These are phyloP conservation scores for Nemania sp. DNA, from an alignment of 2,329 filamentous ascomycete species.

Conservation along the genomic window DNA sequence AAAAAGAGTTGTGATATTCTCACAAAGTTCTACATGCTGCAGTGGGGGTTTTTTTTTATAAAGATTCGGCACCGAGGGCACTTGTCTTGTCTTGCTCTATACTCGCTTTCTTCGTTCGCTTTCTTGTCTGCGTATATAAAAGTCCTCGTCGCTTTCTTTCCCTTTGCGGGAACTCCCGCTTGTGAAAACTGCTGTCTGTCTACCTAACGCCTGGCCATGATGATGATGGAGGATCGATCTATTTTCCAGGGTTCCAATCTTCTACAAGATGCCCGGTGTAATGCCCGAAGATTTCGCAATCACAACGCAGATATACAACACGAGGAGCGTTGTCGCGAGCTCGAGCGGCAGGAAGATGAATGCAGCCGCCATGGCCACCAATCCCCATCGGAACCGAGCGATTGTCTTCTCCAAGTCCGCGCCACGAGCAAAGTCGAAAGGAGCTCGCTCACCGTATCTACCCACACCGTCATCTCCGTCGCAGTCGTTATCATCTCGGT, in stretches of 20 bases:
- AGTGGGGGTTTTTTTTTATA: too few relatives aligned
- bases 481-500: conserved; percentile 41
- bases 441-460: conserved; percentile 23
- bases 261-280: conserved; percentile 36
- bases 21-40: conserved; percentile 25
- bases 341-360: conserved; percentile 41
- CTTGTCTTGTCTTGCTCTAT: conserved; percentile 9
- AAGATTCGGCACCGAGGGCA: conserved; percentile 2
- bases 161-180: conserved; percentile 16
- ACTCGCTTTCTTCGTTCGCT: neutral
- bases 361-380: conserved; percentile 35
- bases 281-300: conserved; percentile 38
- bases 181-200: conserved; percentile 27
- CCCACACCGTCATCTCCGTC: conserved; percentile 38
- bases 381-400: conserved; percentile 38
- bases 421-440: conserved; percentile 21
- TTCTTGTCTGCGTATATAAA: conserved; percentile 2
- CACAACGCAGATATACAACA: conserved; percentile 40
- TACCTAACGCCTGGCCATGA: conserved; percentile 34
- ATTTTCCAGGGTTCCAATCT: conserved; percentile 33
- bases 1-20: conserved; percentile 1
- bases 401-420: conserved; percentile 33
- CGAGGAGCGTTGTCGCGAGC: conserved; percentile 38
- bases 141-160: conserved; percentile 11
- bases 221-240: conserved; percentile 35